Evolutionary conservation across 2,329 filamentous ascomycete genomes (phyloP).

Genomic region (Exserohilum rostratum): DNA sequence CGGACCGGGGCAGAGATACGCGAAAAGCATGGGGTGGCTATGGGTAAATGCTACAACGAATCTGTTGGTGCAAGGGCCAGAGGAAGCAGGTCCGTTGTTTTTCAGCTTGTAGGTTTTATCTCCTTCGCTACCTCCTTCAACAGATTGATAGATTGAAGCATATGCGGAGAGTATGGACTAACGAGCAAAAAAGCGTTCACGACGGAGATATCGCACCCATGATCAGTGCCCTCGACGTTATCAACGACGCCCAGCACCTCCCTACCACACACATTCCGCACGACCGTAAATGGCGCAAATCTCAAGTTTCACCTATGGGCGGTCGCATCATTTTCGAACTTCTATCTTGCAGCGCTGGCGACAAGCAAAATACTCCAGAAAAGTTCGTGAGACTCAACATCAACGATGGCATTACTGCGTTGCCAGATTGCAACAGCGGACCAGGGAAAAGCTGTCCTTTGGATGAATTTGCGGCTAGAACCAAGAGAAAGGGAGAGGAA

Average conservation of each 20-base stretch:
- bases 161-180: neutral
- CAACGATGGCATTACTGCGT: conserved; percentile 61
- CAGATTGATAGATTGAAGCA: neutral
- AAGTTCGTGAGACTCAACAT: conserved; percentile 60
- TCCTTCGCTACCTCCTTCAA: neutral
- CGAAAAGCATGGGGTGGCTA: conserved; percentile 61
- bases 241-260: conserved; percentile 53
- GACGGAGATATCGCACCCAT: conserved; percentile 65
- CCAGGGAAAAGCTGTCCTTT: conserved; percentile 58
- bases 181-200: conserved; percentile 52
- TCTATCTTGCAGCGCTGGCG: conserved; percentile 46
- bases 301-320: conserved; percentile 63
- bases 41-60: conserved; percentile 64
- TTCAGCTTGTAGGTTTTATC: conserved; percentile 59
- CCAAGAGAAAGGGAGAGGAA: conserved; percentile 50
- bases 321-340: conserved; percentile 62
- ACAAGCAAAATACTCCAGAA: neutral
- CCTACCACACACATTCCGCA: conserved; percentile 54
- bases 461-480: conserved; percentile 50
- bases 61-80: conserved; percentile 54
- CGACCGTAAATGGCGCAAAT: conserved; percentile 60
- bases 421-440: conserved; percentile 56
- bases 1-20: conserved; percentile 63
- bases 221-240: conserved; percentile 59
- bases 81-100: conserved; percentile 55